Conservation (phyloP, 495 filamentous ascomycete species). For the Pseudevernia furfuracea region DNA sequence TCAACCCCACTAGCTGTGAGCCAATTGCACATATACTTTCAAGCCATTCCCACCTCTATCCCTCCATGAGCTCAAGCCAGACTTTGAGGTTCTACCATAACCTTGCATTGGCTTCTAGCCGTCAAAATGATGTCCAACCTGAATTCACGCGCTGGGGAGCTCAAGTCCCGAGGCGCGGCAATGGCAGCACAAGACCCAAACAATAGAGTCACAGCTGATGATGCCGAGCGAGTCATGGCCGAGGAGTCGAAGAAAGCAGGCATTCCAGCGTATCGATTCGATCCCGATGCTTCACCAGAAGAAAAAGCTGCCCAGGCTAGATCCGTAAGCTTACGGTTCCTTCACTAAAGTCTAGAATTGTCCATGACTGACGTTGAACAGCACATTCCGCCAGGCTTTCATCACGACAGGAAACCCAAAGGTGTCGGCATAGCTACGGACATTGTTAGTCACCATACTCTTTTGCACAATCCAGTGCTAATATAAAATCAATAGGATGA, state of each 20-base stretch:
- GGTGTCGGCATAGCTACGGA: constrained; percentile 68
- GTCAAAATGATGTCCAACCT: constrained; percentile 28
- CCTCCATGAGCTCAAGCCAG: constrained; percentile 1
- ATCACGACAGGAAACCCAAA: constrained; percentile 55
- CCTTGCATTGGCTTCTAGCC: neutral
- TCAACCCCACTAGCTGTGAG: neutral
- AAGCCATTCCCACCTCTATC: neutral
- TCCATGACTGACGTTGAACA: constrained; percentile 29
- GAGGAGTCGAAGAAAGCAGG: constrained; percentile 71
- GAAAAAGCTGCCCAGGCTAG: constrained; percentile 72
- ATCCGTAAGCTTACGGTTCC: constrained; percentile 55
- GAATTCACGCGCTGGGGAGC: constrained; percentile 43
- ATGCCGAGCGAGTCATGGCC: constrained; percentile 61
- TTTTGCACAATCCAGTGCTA: constrained; percentile 3
- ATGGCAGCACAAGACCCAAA: constrained; percentile 59
- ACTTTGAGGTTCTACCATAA: neutral
- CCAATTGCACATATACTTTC: neutral
- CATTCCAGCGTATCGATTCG: constrained; percentile 70
- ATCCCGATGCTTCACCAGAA: constrained; percentile 76
- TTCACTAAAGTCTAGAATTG: neutral
- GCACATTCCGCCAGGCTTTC: constrained; percentile 56
- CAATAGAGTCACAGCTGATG: constrained; percentile 58
- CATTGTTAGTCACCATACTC: constrained; percentile 38
- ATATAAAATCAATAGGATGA: constrained; percentile 45
- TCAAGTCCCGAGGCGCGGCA: constrained; percentile 69